Evolutionary conservation across 257 asterid genomes (phyloP), one percentile per base, ranked within the genome.

Genomic region (Ligustrum vulgare): DNA sequence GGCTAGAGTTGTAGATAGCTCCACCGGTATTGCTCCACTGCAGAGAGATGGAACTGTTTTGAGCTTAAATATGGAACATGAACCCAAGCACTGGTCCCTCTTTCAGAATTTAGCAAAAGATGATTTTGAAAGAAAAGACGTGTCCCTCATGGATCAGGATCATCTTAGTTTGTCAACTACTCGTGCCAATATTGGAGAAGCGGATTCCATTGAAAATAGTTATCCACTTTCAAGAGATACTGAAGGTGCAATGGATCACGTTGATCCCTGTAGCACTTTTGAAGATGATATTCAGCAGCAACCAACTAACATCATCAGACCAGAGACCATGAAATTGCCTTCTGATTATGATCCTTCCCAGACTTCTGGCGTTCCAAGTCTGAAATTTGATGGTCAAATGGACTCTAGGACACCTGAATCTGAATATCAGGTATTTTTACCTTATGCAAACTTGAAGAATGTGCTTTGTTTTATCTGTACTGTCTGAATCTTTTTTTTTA

Each of bases 131-230:
- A 82, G 96, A 80, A 87, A 80, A 71, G 97, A 94, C 74, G 82
- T 87, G 68, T 94, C 98, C 71, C 96, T 94, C 79, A 91, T 94
- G 88, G 98, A 94, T 88, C 98, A 90, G 81, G 97, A 93, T 84
- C 97, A 93, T 82, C 86, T 80, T 74, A 79, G 77, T 69, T 86
- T 87, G 79, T 79, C 93, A 34, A 71, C 89, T 75, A 41, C 87
- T 22, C 82, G 65, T 77, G 82, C 85, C 69, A 87, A 85, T 74
- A 70, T 76, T 47, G 94, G 84, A 72, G 96, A 81, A 62, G 87
- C 70, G 45, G 67, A 73, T 35, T 34, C 92, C 11, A 54, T 81
- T 41, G 90, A 84, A 81, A 86, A 88, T 80, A 84, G 84, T 75
- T 85, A 78, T 82, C 75, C 82, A 47, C 81, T 84, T 75, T 79